Evolutionary conservation across 2,329 filamentous ascomycete genomes (phyloP), one percentile per base, ranked within the genome.

Genomic region (Xylariaceae sp.): DNA sequence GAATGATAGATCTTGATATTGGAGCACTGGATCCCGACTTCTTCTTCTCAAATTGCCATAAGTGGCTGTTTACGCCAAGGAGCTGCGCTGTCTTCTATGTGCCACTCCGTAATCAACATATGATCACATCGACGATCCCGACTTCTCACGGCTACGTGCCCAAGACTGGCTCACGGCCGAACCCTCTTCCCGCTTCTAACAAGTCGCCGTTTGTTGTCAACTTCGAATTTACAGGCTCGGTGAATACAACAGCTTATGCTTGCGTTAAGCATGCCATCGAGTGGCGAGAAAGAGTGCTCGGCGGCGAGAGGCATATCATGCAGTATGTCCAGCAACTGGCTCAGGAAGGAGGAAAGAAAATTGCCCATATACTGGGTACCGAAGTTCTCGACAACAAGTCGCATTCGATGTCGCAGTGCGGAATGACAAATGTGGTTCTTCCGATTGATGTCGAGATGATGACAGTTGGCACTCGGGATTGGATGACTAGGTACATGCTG

Each of bases 21-120:
- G 58, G 66, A 0, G 68, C 71, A 4, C 72, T 91, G 2, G 81
- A 91, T 56, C 86, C 90, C 0, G 92, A 97, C 69, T 97, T 96
- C 72, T 89, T 95, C 64, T 80, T 93, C 13, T 87, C 80, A 50
- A 97, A 97, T 68, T 89, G 85, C 61, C 89, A 96, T 74, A 96
- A 96, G 75, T 97, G 93, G 93, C 82, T 97, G 7, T 86, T 83
- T 64, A 82, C 83, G 1, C 93, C 92, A 1, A 84, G 92, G 31
- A 87, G 86, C 14, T 91, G 88, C 66, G 90, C 90, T 2, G 75
- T 94, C 4, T 82, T 97, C 58, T 88, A 95, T 69, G 88, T 94
- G 1, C 88, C 91, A 0, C 54, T 76, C 16, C 79, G 87, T 18
- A 91, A 95, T 68, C 93, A 97, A 68, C 73, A 76, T 45, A 70